Percentiles rank a stretch among this genome's conserved stretches.
Conservation (phyloP, 768 basidiomycete species). For the Dioszegia crocea region DNA sequence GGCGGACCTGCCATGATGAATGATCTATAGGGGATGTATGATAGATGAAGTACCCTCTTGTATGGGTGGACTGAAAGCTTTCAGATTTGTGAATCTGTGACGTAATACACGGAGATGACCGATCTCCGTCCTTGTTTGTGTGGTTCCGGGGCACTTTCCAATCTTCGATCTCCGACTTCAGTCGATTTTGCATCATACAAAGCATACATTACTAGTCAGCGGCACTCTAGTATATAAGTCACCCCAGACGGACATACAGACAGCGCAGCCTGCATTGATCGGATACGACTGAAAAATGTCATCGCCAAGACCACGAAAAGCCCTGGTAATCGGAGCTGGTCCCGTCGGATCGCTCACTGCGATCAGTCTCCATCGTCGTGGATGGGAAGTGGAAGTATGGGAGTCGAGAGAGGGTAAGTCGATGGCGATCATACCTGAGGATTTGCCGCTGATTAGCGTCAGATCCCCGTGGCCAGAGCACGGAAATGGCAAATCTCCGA, state of each 20-base stretch:
- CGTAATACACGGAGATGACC: neutral
- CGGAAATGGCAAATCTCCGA: constrained; percentile 52
- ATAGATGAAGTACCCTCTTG: too few relatives aligned
- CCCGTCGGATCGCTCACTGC: constrained; percentile 93
- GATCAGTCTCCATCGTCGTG: constrained; percentile 74
- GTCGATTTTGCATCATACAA: too few relatives aligned
- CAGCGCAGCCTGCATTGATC: too few relatives aligned
- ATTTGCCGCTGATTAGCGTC: neutral
- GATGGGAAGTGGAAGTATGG: constrained; percentile 58
- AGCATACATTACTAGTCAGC: too few relatives aligned
- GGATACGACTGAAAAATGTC: neutral
- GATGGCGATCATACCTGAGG: neutral
- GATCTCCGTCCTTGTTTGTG: neutral
- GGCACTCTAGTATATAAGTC: too few relatives aligned
- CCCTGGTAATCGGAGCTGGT: constrained; percentile 65
- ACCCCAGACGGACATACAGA: too few relatives aligned
- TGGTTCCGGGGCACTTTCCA: too few relatives aligned
- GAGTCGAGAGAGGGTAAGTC: constrained; percentile 43
- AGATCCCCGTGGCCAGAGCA: constrained; percentile 42
- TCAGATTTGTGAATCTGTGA: neutral
- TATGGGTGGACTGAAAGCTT: too few relatives aligned
- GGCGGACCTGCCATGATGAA: constrained; percentile 36
- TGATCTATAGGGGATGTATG: neutral
- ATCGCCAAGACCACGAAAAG: constrained; percentile 31
- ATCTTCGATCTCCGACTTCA: neutral